Evolutionary conservation across 2,329 filamentous ascomycete species (phyloP), one percentile per base, ranked within the genome.

Genomic region (Chalara sp.): DNA sequence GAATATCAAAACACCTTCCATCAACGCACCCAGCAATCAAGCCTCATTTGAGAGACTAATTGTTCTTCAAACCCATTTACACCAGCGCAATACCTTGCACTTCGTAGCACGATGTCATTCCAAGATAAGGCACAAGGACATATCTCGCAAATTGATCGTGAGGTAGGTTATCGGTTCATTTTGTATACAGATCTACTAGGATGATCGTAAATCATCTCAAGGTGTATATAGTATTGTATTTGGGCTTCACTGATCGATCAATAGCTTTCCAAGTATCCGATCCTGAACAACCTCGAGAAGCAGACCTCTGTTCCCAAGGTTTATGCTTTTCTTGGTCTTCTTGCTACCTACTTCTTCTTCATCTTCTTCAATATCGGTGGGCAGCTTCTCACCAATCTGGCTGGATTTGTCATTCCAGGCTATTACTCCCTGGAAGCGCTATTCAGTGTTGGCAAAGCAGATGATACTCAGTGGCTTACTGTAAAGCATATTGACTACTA

Each of bases 291-390:
- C 74, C 79, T 93, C 65, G 89, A 95, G 81, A 87, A 84, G 79
- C 83, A 87, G 71, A 86, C 85, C 58, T 83, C 80, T 52, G 79
- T 93, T 47, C 89, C 89, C 67, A 95, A 95, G 78, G 85, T 87
- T 65, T 93, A 95, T 69, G 85, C 82, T 59, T 79, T 87, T 66
- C 83, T 92, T 62, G 89, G 88, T 63, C 67, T 89, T 52, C 84
- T 72, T 54, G 83, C 83, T 47, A 80, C 91, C 59, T 95, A 95
- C 78, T 89, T 93, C 75, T 89, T 92, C 76, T 81, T 93, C 62
- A 88, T 93, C 72, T 83, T 93, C 75, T 90, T 95, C 79, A 95
- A 95, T 80, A 86, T 93, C 58, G 89, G 86, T 58, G 88, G 89
- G 63, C 87, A 91, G 72, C 86, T 93, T 66, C 76, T 95, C 61